These are phyloP conservation scores for Eucalyptus victrix DNA, from an alignment of 345 rosid genomes.

Conservation along the genomic window DNA sequence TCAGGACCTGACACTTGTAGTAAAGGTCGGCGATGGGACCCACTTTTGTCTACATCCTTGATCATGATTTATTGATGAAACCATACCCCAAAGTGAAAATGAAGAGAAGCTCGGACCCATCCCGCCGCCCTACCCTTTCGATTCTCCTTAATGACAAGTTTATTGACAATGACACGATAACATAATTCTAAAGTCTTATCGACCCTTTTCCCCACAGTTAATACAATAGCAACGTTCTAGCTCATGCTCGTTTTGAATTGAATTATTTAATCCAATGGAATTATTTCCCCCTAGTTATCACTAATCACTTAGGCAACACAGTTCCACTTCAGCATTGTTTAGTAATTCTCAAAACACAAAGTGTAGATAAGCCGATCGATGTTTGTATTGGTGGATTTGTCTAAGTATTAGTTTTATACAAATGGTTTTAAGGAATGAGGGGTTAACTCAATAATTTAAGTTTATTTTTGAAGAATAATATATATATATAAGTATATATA, in stretches of 20 bases:
- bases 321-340: background rate
- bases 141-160: background rate
- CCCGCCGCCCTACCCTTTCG: background rate
- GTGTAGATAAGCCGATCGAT: background rate
- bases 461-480: too few species aligned
- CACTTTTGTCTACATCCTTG: background rate
- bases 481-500: rapidly evolving
- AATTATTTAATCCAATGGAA: too few species aligned
- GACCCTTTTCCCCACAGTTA: background rate
- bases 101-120: background rate
- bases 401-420: background rate
- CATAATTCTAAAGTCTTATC: background rate
- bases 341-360: background rate
- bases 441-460: too few species aligned
- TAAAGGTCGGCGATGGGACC: rapidly evolving
- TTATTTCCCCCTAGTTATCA: background rate
- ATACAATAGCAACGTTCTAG: background rate
- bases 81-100: background rate
- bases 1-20: background rate
- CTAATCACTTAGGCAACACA: background rate
- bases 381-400: too few species aligned
- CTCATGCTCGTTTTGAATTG: rapidly evolving
- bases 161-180: background rate
- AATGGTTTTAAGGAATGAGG: rapidly evolving
- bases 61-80: background rate